phyloP scores from a whole-genome alignment of 192 early-diverging fungal species.

The Paraglomus occultum region DNA sequence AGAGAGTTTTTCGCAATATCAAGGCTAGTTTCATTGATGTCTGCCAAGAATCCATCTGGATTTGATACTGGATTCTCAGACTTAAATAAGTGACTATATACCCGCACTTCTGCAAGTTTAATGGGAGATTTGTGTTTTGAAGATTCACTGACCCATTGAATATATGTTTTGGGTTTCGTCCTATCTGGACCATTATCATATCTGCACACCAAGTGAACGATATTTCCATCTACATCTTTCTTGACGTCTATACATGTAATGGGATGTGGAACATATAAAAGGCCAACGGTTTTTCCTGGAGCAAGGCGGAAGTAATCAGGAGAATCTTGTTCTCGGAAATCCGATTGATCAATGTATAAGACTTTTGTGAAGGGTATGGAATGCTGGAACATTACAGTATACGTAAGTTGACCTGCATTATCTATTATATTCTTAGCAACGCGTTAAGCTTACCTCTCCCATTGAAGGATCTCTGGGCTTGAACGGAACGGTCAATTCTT shows the following conservation, averaged over 20 bases:
- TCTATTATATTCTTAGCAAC: not conserved
- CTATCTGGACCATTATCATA: constrained; percentile 69
- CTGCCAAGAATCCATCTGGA: constrained; percentile 89
- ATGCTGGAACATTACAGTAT: constrained; percentile 40
- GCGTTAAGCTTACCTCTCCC: constrained; percentile 51
- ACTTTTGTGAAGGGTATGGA: constrained; percentile 85
- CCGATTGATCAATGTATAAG: constrained; percentile 93
- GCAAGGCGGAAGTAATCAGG: constrained; percentile 96
- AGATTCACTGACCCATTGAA: constrained; percentile 97
- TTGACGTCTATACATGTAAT: constrained; percentile 81
- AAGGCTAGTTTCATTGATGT: constrained; percentile 82
- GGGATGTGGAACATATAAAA: constrained; percentile 83
- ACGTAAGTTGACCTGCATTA: not conserved
- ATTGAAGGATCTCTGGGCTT: constrained; percentile 86
- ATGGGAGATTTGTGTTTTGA: constrained; percentile 82
- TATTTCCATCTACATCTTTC: constrained; percentile 75
- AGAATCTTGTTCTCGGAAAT: constrained; percentile 93
- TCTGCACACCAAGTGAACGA: constrained; percentile 76
- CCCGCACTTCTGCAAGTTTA: constrained; percentile 73
- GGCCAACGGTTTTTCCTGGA: constrained; percentile 91
- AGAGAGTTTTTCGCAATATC: constrained; percentile 64
- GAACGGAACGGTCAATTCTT: constrained; percentile 81
- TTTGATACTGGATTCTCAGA: constrained; percentile 85
- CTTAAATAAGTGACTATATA: constrained; percentile 86
- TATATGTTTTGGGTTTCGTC: constrained; percentile 94